Conservation (phyloP, 163 green algal genomes). For the Prototheca cutis region DNA sequence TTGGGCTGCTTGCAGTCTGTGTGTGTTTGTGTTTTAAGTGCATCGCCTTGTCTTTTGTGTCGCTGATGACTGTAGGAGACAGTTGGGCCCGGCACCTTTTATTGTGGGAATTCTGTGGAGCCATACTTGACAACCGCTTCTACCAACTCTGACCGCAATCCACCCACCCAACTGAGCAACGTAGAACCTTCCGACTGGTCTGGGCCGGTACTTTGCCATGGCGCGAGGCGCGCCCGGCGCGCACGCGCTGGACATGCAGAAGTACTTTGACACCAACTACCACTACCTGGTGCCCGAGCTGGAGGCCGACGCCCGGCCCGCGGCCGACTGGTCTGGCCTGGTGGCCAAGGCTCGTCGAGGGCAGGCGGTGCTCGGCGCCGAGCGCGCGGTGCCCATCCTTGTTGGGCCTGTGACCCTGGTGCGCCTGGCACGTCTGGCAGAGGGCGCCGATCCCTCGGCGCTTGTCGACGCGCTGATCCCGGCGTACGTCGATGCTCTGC, state of each 20-base stretch:
- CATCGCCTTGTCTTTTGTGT: no score
- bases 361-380: slow-evolving; percentile 53
- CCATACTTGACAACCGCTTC: no score
- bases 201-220: slow-evolving; percentile 81
- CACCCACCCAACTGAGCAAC: no score
- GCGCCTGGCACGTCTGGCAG: slow-evolving; percentile 33
- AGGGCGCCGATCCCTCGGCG: slow-evolving; percentile 11
- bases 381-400: slow-evolving; percentile 63
- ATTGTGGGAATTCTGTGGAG: no score
- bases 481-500: slow-evolving; percentile 56
- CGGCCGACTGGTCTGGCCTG: slow-evolving; percentile 43
- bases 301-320: slow-evolving; percentile 21
- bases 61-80: no score
- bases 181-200: slow-evolving; percentile 15
- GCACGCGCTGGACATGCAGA: slow-evolving; percentile 78
- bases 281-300: slow-evolving; percentile 82
- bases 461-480: slow-evolving; percentile 53
- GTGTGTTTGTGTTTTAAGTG: no score
- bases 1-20: no score
- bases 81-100: no score
- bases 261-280: slow-evolving; percentile 93
- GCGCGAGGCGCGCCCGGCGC: slow-evolving; percentile 51
- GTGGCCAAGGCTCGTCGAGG: slow-evolving; percentile 53
- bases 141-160: no score
- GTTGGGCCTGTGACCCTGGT: slow-evolving; percentile 53